These are phyloP conservation scores for Aspergillus fumigatiaffinis DNA, from an alignment of 2,329 filamentous ascomycete genomes.

Conservation along the genomic window DNA sequence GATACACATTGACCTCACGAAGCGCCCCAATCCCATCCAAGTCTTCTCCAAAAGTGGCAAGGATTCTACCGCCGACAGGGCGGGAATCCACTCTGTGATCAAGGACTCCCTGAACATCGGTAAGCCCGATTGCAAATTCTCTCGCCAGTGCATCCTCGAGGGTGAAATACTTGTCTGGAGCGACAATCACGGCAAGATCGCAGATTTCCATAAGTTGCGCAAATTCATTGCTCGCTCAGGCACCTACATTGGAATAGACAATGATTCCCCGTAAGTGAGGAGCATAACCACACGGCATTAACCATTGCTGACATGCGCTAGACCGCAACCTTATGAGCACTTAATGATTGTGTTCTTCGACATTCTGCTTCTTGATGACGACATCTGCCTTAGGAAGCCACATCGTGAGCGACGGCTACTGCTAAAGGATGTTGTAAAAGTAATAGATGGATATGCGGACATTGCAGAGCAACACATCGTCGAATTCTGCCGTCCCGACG, in stretches of 20 bases:
- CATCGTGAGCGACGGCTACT: constrained; percentile 44
- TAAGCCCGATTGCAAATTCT: constrained; percentile 55
- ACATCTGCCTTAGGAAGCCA: constrained; percentile 47
- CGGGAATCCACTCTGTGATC: constrained; percentile 60
- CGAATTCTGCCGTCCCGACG: constrained; percentile 57
- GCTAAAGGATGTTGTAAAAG: constrained; percentile 54
- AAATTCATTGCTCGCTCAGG: constrained; percentile 75
- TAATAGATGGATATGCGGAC: constrained; percentile 59
- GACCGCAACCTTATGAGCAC: constrained; percentile 51
- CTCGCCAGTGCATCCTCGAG: constrained; percentile 69
- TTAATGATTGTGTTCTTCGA: constrained; percentile 62
- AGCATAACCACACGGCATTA: neutral
- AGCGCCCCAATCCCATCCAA: constrained; percentile 55
- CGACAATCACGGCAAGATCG: constrained; percentile 59
- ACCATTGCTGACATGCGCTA: constrained; percentile 20
- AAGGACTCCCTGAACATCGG: constrained; percentile 62
- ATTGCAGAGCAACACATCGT: constrained; percentile 65
- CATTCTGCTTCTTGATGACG: constrained; percentile 54
- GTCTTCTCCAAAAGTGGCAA: constrained; percentile 94
- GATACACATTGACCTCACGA: constrained; percentile 70
- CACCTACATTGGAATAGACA: constrained; percentile 60
- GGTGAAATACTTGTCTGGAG: constrained; percentile 79
- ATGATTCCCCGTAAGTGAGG: constrained; percentile 61
- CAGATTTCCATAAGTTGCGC: constrained; percentile 77
- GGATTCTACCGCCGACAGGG: constrained; percentile 72